Evolutionary conservation across 176 grass and related monocot species (phyloP).

Genomic region (Zea mays): Zm-B73-REFERENCE-NAM-5.0 NC_050100.1:92912001-92912500

Average conservation of each 20-base stretch:
- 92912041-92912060: conserved; percentile 81
- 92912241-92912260: conserved; percentile 24
- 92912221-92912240: conserved; percentile 11
- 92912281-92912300: neutral
- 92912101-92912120: no score
- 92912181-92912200: neutral
- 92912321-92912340: no score
- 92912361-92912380: no score
- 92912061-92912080: conserved; percentile 85
- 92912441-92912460: no score
- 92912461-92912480: no score
- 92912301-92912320: neutral
- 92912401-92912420: no score
- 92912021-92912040: neutral
- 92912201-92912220: neutral
- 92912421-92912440: no score
- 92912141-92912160: neutral
- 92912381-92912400: no score
- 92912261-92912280: neutral
- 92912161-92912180: no score
- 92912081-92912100: neutral
- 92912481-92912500: no score
- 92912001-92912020: neutral
- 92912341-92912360: no score
- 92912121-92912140: no score